Evolutionary conservation across 106 monocot genomes (phyloP).

Genomic region (Chionographis japonica): DNA sequence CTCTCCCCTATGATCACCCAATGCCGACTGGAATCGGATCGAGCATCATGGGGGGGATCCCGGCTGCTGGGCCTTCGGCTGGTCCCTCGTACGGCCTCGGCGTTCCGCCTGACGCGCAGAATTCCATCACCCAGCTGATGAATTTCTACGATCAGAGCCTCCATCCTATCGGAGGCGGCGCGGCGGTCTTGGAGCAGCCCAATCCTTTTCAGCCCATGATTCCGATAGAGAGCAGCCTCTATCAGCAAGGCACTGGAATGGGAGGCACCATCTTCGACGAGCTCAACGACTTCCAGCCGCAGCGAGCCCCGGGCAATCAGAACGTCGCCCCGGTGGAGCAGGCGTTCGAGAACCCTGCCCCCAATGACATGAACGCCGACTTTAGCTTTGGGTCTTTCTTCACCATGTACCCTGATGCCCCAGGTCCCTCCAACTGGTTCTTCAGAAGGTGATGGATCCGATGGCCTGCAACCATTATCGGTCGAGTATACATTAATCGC

Average conservation of each 20-base stretch:
- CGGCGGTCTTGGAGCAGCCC: no score
- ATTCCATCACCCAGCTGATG: slow-evolving; percentile 22
- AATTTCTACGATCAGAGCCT: slow-evolving; percentile 15
- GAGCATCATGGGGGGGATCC: no score
- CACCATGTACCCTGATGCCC: no score
- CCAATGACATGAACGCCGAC: slow-evolving; percentile 3
- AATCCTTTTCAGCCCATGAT: neutral
- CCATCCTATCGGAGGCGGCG: neutral
- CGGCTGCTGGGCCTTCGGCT: no score
- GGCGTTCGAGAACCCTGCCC: slow-evolving; percentile 8
- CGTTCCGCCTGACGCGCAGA: slow-evolving; percentile 17
- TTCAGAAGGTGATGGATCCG: no score
- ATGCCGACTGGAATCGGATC: slow-evolving; percentile 2
- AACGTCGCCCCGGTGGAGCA: slow-evolving; percentile 2
- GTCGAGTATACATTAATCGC: no score
- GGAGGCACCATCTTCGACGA: neutral
- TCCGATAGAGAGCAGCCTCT: slow-evolving; percentile 2
- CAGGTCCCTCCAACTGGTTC: no score
- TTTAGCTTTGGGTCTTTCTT: slow-evolving; percentile 11
- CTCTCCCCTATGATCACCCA: no score
- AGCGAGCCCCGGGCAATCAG: neutral
- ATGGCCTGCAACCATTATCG: no score
- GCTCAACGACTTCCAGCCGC: slow-evolving; percentile 1
- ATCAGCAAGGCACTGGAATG: slow-evolving; percentile 2
- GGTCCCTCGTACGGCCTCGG: slow-evolving; percentile 12